Evolutionary conservation across 805 yeast species (phyloP).

Genomic region (Kodamaea nitidulidarum): DNA sequence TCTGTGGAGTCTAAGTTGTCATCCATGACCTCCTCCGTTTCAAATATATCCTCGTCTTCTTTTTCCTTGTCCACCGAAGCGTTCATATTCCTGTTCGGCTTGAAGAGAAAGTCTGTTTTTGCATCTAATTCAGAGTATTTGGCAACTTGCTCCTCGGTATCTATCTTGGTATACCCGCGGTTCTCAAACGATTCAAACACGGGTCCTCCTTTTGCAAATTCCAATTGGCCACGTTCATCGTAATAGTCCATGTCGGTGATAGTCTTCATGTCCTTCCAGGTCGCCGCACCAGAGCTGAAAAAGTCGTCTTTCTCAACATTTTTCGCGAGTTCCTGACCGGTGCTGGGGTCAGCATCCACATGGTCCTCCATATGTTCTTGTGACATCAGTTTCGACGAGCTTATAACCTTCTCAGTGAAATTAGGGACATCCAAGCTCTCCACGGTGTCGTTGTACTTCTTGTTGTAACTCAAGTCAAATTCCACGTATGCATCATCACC

Average conservation of each 20-base stretch:
- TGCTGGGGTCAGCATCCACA: neutral
- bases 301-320: conserved; percentile 24
- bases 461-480: conserved; percentile 22
- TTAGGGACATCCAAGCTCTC: conserved; percentile 1
- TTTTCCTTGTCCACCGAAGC: conserved; percentile 18
- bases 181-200: conserved; percentile 28
- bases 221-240: conserved; percentile 71
- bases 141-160: conserved; percentile 80
- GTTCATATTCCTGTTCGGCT: conserved; percentile 16
- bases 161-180: conserved; percentile 83
- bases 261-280: conserved; percentile 87
- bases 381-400: conserved; percentile 9
- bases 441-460: conserved; percentile 4
- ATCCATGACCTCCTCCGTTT: conserved; percentile 20
- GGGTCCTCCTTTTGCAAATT: conserved; percentile 31
- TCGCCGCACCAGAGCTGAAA: conserved; percentile 39
- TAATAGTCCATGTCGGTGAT: conserved; percentile 74
- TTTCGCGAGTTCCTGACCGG: conserved; percentile 1
- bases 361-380: conserved; percentile 1
- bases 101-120: conserved; percentile 51
- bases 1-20: conserved; percentile 48
- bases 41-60: conserved; percentile 23
- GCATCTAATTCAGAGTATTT: conserved; percentile 52
- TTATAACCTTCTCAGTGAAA: conserved; percentile 3
- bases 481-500: conserved; percentile 23